Evolutionary conservation across 2,329 filamentous ascomycete species (phyloP), one percentile per base, ranked within the genome.

Genomic region (Knufia petricola): DNA sequence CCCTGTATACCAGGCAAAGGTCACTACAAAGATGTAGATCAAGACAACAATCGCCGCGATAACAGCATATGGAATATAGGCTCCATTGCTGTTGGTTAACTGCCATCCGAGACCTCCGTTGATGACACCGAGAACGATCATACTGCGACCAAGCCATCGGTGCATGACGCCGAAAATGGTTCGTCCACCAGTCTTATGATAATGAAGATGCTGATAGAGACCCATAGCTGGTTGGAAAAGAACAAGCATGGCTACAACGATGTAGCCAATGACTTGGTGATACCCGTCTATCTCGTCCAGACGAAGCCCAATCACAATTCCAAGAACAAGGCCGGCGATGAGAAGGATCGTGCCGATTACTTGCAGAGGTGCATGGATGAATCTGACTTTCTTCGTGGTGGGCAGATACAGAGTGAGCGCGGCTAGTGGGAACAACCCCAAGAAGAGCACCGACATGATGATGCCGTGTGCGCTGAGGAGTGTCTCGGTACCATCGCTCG

Each of bases 41-140:
- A 72, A 37, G 46, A 65, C 73, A 23, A 78, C 62, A 4, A 75
- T 46, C 2, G 64, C 75, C 21, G 73, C 72, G 48, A 76, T 60
- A 9, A 77, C 69, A 3, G 65, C 64, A 55, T 77, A 78, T 1
- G 61, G 63, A 1, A 52, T 50, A 19, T 61, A 58, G 6, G 63
- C 63, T 2, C 54, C 58, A 32, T 64, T 66, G 15, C 64, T 61
- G 17, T 69, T 64, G 1, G 72, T 69, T 10, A 74, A 62, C 50
- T 64, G 60, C 37, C 78, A 68, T 1, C 76, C 76, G 1, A 79
- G 58, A 0, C 75, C 76, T n/a, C 74, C 76, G 56, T 79, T 79
- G 58, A 79, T 65, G 49, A 78, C 71, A 4, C 74, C 76, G 0
- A 79, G 61, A 0, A 69, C 62, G 13, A 79, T 69, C 24, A 71